These are phyloP conservation scores for Puccinia triticina DNA, from an alignment of 1,284 basidiomycete species.

Conservation along the genomic window DNA sequence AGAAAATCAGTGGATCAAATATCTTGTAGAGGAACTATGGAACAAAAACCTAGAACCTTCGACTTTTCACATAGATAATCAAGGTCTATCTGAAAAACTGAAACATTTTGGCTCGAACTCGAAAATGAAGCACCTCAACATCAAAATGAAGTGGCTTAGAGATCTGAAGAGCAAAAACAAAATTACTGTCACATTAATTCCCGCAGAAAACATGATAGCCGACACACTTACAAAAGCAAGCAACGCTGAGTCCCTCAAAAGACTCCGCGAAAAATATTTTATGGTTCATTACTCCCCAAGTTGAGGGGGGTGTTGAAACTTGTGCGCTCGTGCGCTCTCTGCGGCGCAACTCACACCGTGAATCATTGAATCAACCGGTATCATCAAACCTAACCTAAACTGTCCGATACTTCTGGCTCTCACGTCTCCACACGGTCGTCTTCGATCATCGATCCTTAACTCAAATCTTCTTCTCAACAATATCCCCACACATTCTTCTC, in stretches of 20 bases:
- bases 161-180: not conserved
- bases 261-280: not conserved
- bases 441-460: too few species aligned
- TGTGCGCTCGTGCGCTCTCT: too few species aligned
- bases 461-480: too few species aligned
- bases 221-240: not conserved
- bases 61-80: not conserved
- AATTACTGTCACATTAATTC: not conserved
- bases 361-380: too few species aligned
- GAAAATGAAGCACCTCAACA: slow-evolving; percentile 15
- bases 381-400: too few species aligned
- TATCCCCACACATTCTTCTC: too few species aligned
- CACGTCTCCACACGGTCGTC: too few species aligned
- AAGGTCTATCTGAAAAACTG: not conserved
- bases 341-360: too few species aligned
- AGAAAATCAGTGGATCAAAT: slow-evolving; percentile 4
- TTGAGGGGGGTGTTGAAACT: not conserved
- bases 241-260: not conserved
- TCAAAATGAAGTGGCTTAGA: not conserved
- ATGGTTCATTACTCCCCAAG: not conserved
- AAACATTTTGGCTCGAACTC: slow-evolving; percentile 11
- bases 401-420: too few species aligned
- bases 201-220: not conserved
- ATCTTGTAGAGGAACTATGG: not conserved
- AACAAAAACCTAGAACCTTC: not conserved